Evolutionary conservation across 371 early-diverging fungal genomes (phyloP), one percentile per base, ranked within the genome.

Genomic region (Rhizopus arrhizus): DNA sequence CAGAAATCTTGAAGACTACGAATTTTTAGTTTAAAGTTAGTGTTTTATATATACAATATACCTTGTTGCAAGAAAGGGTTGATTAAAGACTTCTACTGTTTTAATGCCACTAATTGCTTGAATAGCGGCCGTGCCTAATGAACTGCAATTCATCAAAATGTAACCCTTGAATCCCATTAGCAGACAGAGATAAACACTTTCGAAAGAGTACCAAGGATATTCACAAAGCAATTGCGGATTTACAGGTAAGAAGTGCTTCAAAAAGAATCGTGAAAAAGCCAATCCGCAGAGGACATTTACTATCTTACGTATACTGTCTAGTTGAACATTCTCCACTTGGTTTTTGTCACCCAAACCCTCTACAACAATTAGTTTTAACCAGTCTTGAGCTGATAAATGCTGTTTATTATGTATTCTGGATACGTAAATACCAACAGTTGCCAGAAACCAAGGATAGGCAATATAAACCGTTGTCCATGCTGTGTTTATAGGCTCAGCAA

Each of bases 101-200:
- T 45, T 13, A 5, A 46, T 36, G 4, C 61, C 61, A 11, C n/a
- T 40, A 6, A 45, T 0, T 8, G 38, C 36, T 31, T 60, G 61
- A 11, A 10, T 5, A 5, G 38, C 15, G 2, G 31, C 13, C 10
- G 11, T n/a, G 4, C 12, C 0, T 15, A 60, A 9, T n/a, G 53
- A 45, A n/a, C 12, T 46, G 2, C 4, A 12, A 13, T 53, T 35
- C 53, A 60, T 53, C 11, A 53, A 31, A 2, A 46, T 45, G 33
- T 53, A 60, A 2, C 61, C 48, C 38, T 60, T 60, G 6, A 60
- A 29, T 9, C 61, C 61, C 53, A 60, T 60, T 13, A 60, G 54
- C 5, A 53, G 45, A 13, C 53, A 43, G 42, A 46, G 53, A 28
- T 53, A 60, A 3, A 60, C 47, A 4, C 54, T 6, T 5, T 28